Conservation (phyloP, 1,139 yeast species). For the Hyphopichia fennica region DNA sequence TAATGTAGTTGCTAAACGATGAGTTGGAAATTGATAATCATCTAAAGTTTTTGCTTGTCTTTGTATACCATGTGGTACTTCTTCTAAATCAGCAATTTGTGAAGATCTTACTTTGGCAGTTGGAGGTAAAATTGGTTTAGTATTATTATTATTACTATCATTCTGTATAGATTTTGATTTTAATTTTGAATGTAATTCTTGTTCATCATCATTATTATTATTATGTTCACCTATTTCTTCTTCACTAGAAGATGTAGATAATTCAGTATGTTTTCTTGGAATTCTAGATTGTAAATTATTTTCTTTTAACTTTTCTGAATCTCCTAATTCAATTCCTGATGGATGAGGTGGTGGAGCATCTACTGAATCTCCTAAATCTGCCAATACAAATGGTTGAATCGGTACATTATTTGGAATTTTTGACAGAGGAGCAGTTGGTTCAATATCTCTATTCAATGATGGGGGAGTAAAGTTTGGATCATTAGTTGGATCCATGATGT, state of each 20-base stretch:
- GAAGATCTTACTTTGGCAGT: conserved; percentile 55
- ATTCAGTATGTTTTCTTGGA: conserved; percentile 43
- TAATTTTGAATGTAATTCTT: not conserved
- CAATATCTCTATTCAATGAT: conserved; percentile 55
- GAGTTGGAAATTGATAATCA: conserved; percentile 80
- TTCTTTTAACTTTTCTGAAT: conserved; percentile 5
- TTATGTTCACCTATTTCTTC: conserved; percentile 5
- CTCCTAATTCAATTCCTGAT: conserved; percentile 12
- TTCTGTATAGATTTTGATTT: not conserved
- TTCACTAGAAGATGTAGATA: conserved; percentile 36
- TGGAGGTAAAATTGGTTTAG: conserved; percentile 35
- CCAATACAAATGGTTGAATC: conserved; percentile 70
- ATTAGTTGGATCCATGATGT: conserved; percentile 71
- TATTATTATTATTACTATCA: conserved; percentile 6
- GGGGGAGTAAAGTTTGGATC: conserved; percentile 81
- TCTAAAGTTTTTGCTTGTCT: conserved; percentile 76
- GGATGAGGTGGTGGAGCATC: conserved; percentile 75
- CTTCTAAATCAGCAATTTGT: conserved; percentile 91
- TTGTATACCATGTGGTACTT: conserved; percentile 90
- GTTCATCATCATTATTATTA: not conserved
- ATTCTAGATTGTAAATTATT: conserved; percentile 21
- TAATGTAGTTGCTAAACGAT: conserved; percentile 71
- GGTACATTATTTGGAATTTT: conserved; percentile 77
- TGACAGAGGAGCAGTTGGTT: conserved; percentile 72
- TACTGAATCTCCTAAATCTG: conserved; percentile 67